Percentiles rank a stretch among this genome's conserved stretches.
phyloP scores from a whole-genome alignment of 169 alveolate genomes.

The Miamiensis avidus region DNA sequence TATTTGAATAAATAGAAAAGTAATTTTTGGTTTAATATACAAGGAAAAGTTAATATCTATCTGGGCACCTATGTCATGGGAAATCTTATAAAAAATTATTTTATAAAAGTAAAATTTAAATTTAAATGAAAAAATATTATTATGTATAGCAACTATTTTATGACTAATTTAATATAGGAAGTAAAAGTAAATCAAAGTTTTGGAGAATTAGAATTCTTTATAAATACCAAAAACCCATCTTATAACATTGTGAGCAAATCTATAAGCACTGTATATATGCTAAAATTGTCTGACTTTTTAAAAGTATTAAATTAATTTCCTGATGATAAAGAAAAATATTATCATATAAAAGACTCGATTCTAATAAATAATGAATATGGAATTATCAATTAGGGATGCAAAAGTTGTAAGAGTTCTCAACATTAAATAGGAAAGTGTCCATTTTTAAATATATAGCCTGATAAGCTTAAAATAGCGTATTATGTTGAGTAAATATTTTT shows the following conservation, averaged over 20 bases:
- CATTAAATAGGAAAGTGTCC: slow-evolving; percentile 9
- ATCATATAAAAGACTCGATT: slow-evolving; percentile 7
- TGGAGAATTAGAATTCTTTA: slow-evolving; percentile 1
- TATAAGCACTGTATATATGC: not conserved
- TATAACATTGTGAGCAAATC: not conserved
- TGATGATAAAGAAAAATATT: slow-evolving; percentile 9
- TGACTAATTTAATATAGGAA: not conserved
- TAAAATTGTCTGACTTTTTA: slow-evolving; percentile 12
- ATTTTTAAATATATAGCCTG: no score
- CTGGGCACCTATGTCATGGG: no score
- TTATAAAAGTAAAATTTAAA: not conserved
- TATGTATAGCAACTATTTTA: not conserved
- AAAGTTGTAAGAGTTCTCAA: not conserved
- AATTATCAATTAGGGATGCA: not conserved
- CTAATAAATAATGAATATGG: not conserved
- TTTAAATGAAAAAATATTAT: slow-evolving; percentile 2
- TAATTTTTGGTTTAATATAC: no score
- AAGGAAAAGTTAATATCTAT: no score
- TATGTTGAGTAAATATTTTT: no score
- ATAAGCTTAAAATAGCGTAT: no score
- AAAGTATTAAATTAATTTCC: not conserved
- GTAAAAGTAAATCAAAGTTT: not conserved
- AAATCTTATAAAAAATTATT: not conserved
- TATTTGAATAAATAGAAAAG: no score
- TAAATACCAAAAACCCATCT: not conserved